These are phyloP conservation scores for Globisporangium echinulatum DNA, from an alignment of 352 stramenopile genomes.

Conservation along the genomic window DNA sequence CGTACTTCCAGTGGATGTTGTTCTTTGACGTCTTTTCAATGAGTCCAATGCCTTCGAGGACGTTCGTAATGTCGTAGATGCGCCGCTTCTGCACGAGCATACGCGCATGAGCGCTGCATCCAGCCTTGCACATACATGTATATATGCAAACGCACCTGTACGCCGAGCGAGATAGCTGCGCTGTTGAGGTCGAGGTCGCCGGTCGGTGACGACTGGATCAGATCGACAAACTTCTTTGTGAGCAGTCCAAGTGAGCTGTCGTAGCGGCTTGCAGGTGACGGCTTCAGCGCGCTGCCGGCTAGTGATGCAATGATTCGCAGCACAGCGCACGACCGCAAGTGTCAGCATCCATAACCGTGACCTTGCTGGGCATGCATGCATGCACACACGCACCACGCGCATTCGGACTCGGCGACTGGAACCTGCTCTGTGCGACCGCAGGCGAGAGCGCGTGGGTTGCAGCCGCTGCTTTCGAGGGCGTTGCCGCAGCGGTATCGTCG, in stretches of 20 bases:
- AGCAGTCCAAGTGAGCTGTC: constrained; percentile 94
- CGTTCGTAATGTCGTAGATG: constrained; percentile 99
- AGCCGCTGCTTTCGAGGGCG: constrained; percentile 10
- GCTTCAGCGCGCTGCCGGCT: constrained; percentile 32
- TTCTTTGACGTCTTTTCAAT: constrained; percentile 98
- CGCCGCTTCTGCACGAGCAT: constrained; percentile 82
- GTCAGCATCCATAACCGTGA: too few species aligned
- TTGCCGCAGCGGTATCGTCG: constrained; percentile 14
- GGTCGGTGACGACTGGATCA: constrained; percentile 87
- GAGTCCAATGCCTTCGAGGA: constrained; percentile 96
- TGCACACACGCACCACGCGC: constrained; percentile 19
- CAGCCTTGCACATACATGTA: neutral
- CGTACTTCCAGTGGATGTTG: constrained; percentile 96
- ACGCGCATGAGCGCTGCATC: neutral
- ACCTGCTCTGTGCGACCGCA: constrained; percentile 18
- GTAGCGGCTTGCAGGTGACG: constrained; percentile 84
- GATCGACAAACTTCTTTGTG: constrained; percentile 96
- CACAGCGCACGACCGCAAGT: too few species aligned
- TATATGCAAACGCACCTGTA: constrained; percentile 40
- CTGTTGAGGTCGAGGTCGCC: constrained; percentile 94
- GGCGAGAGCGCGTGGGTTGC: constrained; percentile 1
- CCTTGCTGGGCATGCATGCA: neutral
- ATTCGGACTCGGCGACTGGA: constrained; percentile 47
- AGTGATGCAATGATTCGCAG: too few species aligned
- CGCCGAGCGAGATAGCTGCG: constrained; percentile 74